phyloP scores from a whole-genome alignment of 2,329 filamentous ascomycete genomes.

The Didymellaceae sp. region DNA sequence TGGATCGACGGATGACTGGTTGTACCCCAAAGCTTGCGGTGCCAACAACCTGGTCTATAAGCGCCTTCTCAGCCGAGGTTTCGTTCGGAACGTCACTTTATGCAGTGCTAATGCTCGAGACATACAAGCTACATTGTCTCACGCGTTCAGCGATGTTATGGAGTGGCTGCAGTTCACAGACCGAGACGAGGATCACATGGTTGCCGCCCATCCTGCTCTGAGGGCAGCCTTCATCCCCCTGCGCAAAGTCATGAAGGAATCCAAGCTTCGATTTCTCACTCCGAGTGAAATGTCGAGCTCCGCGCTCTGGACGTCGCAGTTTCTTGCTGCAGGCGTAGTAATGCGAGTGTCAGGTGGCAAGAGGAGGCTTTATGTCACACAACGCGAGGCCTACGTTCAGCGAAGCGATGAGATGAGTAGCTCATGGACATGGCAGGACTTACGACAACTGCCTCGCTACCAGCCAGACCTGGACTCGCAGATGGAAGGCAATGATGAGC shows the following conservation, averaged over 20 bases:
- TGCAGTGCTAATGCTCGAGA: conserved; percentile 70
- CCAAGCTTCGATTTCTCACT: conserved; percentile 72
- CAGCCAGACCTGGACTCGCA: conserved; percentile 53
- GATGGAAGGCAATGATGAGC: conserved; percentile 43
- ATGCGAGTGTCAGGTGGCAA: conserved; percentile 70
- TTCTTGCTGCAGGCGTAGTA: conserved; percentile 72
- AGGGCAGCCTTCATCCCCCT: conserved; percentile 75
- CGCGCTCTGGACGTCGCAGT: conserved; percentile 72
- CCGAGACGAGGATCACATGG: conserved; percentile 34
- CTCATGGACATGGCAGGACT: conserved; percentile 73
- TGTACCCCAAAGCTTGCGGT: conserved; percentile 72
- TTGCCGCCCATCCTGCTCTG: conserved; percentile 60
- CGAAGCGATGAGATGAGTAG: conserved; percentile 57
- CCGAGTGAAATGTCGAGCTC: conserved; percentile 76
- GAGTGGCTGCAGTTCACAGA: conserved; percentile 39
- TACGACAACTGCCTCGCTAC: conserved; percentile 68
- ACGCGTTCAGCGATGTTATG: conserved; percentile 66
- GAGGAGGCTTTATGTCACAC: conserved; percentile 76
- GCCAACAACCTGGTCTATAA: conserved; percentile 68
- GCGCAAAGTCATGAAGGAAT: conserved; percentile 76
- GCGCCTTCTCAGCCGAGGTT: conserved; percentile 75
- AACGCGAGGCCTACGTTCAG: conserved; percentile 76
- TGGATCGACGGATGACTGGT: conserved; percentile 60
- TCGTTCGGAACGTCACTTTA: conserved; percentile 70
- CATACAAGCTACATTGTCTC: conserved; percentile 67